Conservation (phyloP, 495 filamentous ascomycete species). For the Lophium mytilinum region DNA sequence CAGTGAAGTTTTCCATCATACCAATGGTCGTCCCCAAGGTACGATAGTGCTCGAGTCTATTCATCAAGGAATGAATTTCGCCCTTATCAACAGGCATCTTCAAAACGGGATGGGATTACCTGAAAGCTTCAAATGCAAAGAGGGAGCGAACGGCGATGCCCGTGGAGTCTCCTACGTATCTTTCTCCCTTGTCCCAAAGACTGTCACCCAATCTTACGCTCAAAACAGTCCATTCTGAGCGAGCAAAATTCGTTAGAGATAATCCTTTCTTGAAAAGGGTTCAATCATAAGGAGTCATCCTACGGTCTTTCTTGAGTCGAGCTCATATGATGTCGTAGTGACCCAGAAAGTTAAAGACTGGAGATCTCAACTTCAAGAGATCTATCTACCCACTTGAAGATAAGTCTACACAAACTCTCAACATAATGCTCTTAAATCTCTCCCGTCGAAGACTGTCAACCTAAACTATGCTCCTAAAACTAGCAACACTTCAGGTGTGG, state of each 20-base stretch:
- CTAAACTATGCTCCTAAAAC: not conserved
- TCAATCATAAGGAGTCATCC: too few species aligned
- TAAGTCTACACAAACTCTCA: not conserved
- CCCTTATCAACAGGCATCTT: not conserved
- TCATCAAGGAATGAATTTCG: too few species aligned
- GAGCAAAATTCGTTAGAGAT: not conserved
- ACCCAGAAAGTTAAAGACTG: too few species aligned
- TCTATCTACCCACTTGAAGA: too few species aligned
- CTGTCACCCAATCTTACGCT: constrained; percentile 46
- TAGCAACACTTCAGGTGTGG: too few species aligned
- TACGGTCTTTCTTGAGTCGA: too few species aligned
- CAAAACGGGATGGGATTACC: not conserved
- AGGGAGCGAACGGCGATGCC: constrained; percentile 7
- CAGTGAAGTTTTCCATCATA: not conserved
- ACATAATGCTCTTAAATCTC: not conserved
- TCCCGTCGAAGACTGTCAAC: not conserved
- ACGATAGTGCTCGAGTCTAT: not conserved
- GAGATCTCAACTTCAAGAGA: too few species aligned
- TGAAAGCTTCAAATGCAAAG: constrained; percentile 6
- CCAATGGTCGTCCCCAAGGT: not conserved
- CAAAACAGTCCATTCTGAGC: constrained; percentile 41
- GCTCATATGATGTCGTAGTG: too few species aligned
- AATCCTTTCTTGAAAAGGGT: not conserved
- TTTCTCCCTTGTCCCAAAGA: constrained; percentile 8
- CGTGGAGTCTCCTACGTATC: not conserved